These are phyloP conservation scores for Salvia miltiorrhiza DNA, from an alignment of 257 asterid species.

Conservation along the genomic window DNA sequence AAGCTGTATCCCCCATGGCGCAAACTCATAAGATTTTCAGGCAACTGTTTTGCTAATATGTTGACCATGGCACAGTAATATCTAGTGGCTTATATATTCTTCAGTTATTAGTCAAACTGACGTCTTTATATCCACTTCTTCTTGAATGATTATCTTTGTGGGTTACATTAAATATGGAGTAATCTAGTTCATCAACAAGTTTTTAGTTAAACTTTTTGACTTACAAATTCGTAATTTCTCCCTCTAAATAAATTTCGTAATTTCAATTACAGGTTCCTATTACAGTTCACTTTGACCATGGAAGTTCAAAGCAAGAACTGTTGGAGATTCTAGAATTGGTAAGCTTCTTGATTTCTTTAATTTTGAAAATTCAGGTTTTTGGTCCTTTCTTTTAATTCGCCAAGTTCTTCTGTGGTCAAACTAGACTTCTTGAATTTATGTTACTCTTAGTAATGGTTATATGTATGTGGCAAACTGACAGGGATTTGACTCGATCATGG, in stretches of 20 bases:
- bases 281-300: slow-evolving; percentile 97
- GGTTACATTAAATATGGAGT: not conserved
- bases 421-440: not conserved
- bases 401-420: not conserved
- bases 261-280: slow-evolving; percentile 72
- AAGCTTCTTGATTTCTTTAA: slow-evolving; percentile 24
- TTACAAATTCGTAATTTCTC: slow-evolving; percentile 11
- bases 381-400: not conserved
- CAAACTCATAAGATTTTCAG: not conserved
- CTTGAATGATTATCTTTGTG: slow-evolving; percentile 2
- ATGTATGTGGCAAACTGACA: slow-evolving; percentile 30
- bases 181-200: not conserved
- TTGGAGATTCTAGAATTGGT: slow-evolving; percentile 85
- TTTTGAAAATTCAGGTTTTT: not conserved
- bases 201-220: not conserved
- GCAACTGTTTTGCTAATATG: not conserved
- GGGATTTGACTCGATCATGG: slow-evolving; percentile 97
- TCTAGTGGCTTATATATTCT: not conserved
- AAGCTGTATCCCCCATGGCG: not conserved
- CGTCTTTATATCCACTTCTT: not conserved
- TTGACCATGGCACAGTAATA: not conserved
- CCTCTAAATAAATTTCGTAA: too few relatives aligned
- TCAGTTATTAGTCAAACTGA: not conserved
- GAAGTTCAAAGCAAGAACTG: slow-evolving; percentile 79
- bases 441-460: slow-evolving; percentile 8